Evolutionary conservation across 2,329 filamentous ascomycete genomes (phyloP), one percentile per base, ranked within the genome.

Genomic region (Paramyrothecium roridum): DNA sequence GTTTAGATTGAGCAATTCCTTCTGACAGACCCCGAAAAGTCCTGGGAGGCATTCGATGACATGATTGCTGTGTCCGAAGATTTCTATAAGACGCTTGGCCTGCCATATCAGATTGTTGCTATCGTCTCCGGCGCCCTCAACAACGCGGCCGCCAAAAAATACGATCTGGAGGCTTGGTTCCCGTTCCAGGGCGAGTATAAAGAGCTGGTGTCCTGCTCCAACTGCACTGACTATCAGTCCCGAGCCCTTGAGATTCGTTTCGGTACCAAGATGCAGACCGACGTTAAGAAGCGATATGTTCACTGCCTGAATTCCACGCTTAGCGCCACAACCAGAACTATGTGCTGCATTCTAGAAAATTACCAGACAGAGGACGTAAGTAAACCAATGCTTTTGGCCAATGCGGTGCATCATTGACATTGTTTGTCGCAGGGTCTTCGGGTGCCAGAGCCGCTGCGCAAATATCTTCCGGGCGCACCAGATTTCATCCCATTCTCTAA

Each of bases 171-270:
- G 73, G 93, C 95, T 3, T 96, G 92, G 91, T 96, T 96, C 73
- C 92, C 91, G 17, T 96, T 90, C 80, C 93, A 98, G 73, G 89
- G 89, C 65, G 95, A 98, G 75, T 99, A 98, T 83, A 98, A 98
- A 78, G 95, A 98, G 77, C 84, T 99, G 26, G 95, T 98, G 52
- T 96, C 91, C 20, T 96, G 93, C 82, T 96, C 91, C 58, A 99
- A 99, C 78, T 99, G 95, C 80, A 96, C 91, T 48, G 93, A 98
- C 72, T 98, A 98, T 79, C 95, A 99, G 79, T 92, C 91, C 22
- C 85, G 95, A 55, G 93, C 92, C 63, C 82, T 99, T 13, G 93
- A 98, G 73, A 96, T 99, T 65, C 85, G 95, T 56, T 96, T 88
- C 66, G 93, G 95, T 50, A 81, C 86, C 58, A 98, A 97, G 82